Percentiles rank a stretch among this genome's conserved stretches.
These are phyloP conservation scores for Aspergillus avenaceus DNA, from an alignment of 495 filamentous ascomycete species.

Conservation along the genomic window DNA sequence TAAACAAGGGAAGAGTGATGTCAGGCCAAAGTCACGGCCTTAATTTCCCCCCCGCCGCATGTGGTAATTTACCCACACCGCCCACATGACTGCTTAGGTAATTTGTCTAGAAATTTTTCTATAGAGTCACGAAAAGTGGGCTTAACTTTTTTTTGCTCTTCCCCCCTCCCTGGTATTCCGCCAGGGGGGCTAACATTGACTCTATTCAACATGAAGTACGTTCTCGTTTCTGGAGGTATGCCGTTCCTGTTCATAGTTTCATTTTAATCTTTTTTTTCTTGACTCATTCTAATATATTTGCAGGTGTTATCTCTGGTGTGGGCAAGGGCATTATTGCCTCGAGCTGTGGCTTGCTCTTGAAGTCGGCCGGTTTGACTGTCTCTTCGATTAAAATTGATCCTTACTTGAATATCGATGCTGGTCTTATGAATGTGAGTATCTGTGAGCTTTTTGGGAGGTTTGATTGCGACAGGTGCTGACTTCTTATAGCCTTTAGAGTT, in stretches of 20 bases:
- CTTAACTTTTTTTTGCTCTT: slow-evolving; percentile 14
- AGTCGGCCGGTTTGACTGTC: slow-evolving; percentile 75
- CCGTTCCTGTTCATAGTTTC: no score
- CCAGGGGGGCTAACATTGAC: slow-evolving; percentile 17
- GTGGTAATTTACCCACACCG: no score
- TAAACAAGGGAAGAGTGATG: not conserved
- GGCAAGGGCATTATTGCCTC: slow-evolving; percentile 80
- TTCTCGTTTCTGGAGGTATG: slow-evolving; percentile 80
- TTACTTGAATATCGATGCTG: slow-evolving; percentile 65
- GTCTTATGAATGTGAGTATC: slow-evolving; percentile 65
- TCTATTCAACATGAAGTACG: slow-evolving; percentile 68
- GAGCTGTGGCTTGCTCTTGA: slow-evolving; percentile 66
- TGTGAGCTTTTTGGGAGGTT: not conserved
- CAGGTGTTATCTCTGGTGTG: slow-evolving; percentile 75
- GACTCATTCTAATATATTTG: not conserved
- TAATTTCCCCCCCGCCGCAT: no score
- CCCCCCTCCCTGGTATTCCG: slow-evolving; percentile 18
- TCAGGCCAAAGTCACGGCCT: no score
- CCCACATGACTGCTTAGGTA: not conserved
- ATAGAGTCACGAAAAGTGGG: not conserved
- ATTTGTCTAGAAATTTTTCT: not conserved
- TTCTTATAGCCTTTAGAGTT: slow-evolving; percentile 15
- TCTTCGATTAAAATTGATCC: slow-evolving; percentile 62
- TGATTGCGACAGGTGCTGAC: slow-evolving; percentile 1
- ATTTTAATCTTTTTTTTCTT: not conserved